Conservation (phyloP, 2,329 filamentous ascomycete genomes). For the Pseudogymnoascus sp. region DNA sequence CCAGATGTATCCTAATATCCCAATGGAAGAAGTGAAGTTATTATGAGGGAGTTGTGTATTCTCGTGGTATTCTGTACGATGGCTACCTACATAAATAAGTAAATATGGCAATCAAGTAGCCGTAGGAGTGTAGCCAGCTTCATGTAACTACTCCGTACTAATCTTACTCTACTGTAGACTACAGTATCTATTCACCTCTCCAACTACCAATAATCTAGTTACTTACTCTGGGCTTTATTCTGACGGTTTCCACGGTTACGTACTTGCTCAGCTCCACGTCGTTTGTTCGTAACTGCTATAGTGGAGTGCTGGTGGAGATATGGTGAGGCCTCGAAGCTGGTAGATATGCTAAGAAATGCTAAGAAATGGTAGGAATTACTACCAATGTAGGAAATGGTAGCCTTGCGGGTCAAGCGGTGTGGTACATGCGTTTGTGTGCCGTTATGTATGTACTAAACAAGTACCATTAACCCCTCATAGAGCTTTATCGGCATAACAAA, state of each 20-base stretch:
- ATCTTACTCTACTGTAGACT: background rate
- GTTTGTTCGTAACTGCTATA: background rate
- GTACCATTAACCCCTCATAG: background rate
- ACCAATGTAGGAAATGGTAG: background rate
- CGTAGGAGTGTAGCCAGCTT: too few relatives aligned
- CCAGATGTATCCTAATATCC: background rate
- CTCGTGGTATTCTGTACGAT: background rate
- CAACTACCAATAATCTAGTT: background rate
- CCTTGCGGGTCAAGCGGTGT: background rate
- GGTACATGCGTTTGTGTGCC: background rate
- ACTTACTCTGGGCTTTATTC: background rate
- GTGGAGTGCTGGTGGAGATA: background rate
- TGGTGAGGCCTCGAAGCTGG: background rate
- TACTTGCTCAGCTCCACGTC: background rate
- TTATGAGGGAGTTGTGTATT: background rate
- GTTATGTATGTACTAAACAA: background rate
- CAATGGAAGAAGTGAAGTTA: background rate
- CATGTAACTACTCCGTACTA: too few relatives aligned
- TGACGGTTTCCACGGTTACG: background rate
- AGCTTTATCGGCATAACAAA: background rate
- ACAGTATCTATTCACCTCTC: background rate
- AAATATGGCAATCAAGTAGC: too few relatives aligned
- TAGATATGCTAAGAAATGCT: background rate
- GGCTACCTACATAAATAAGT: background rate
- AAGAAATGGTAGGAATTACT: background rate